phyloP scores from a whole-genome alignment of 2,329 filamentous ascomycete genomes.

The Aureobasidium sp. region DNA sequence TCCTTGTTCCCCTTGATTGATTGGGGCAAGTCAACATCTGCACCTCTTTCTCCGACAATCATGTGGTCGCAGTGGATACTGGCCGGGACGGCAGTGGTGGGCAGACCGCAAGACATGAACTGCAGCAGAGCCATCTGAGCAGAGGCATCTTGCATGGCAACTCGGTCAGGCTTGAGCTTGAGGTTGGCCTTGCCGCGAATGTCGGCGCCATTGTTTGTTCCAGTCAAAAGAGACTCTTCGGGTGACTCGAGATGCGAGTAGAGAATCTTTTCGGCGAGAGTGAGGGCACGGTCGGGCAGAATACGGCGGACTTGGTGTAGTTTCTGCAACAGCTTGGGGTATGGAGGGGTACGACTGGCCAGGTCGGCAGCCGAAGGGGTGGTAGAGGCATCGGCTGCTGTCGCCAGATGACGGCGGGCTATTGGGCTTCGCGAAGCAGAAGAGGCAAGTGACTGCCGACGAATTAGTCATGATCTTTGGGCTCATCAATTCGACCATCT shows the following conservation, averaged over 20 bases:
- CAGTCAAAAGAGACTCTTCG: conserved; percentile 77
- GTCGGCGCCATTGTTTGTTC: conserved; percentile 74
- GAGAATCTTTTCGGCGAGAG: conserved; percentile 94
- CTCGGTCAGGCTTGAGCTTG: conserved; percentile 93
- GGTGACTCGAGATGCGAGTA: conserved; percentile 90
- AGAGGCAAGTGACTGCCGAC: conserved; percentile 15
- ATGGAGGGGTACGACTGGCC: conserved; percentile 63
- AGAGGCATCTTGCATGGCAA: conserved; percentile 98
- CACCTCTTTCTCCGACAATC: conserved; percentile 91
- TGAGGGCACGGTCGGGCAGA: conserved; percentile 58
- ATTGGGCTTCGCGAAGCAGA: not conserved
- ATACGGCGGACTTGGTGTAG: conserved; percentile 69
- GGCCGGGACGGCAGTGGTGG: conserved; percentile 83
- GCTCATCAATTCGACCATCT: not conserved
- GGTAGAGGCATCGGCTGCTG: conserved; percentile 21
- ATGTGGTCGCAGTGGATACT: conserved; percentile 99
- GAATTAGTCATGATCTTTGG: not conserved
- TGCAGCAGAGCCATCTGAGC: conserved; percentile 97
- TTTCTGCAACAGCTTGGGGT: conserved; percentile 71
- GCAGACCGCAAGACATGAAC: conserved; percentile 95
- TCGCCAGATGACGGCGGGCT: conserved; percentile 27
- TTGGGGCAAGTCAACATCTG: conserved; percentile 72
- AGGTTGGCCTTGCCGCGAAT: conserved; percentile 86
- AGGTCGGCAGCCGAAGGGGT: conserved; percentile 29
- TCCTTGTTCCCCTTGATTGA: conserved; percentile 91